Evolutionary conservation across 805 yeast genomes (phyloP).

Genomic region (Clavispora vitiphila): DNA sequence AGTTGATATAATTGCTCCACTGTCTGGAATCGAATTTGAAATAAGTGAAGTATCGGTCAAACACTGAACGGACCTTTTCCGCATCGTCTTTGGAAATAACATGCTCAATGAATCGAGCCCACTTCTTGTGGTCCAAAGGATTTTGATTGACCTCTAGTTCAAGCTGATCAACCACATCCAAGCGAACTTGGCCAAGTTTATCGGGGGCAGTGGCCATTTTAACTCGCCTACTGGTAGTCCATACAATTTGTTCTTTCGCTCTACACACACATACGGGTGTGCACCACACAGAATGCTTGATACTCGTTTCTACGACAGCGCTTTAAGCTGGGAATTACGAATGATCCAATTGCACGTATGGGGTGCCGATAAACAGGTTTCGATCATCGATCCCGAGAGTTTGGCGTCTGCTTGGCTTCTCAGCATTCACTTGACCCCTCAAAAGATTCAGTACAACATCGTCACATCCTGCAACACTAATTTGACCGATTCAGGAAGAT

Average conservation of each 20-base stretch:
- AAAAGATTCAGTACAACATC: slow-evolving; percentile 22
- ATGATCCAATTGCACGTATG: slow-evolving; percentile 45
- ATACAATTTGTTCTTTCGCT: not conserved
- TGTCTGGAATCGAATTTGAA: slow-evolving; percentile 59
- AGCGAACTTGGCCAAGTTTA: slow-evolving; percentile 11
- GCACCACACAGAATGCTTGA: not conserved
- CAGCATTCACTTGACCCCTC: slow-evolving; percentile 14
- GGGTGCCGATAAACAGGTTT: slow-evolving; percentile 41
- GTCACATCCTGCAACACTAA: slow-evolving; percentile 58
- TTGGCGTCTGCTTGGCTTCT: slow-evolving; percentile 44
- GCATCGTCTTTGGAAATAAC: slow-evolving; percentile 47
- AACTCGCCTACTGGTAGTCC: not conserved
- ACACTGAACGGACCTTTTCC: slow-evolving; percentile 54
- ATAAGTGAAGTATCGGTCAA: slow-evolving; percentile 52
- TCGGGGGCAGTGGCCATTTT: not conserved
- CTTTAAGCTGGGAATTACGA: too few species aligned
- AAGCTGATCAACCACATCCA: slow-evolving; percentile 55
- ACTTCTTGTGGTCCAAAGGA: slow-evolving; percentile 50
- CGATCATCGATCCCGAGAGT: slow-evolving; percentile 49
- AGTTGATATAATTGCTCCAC: slow-evolving; percentile 73
- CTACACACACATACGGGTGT: not conserved
- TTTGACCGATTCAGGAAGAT: slow-evolving; percentile 40
- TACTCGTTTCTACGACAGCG: too few species aligned
- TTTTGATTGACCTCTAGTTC: slow-evolving; percentile 49
- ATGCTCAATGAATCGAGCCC: slow-evolving; percentile 53